Base-by-base conservation (phyloP, 2,329 filamentous ascomycete genomes). In the Fusarium algeriense region DNA sequence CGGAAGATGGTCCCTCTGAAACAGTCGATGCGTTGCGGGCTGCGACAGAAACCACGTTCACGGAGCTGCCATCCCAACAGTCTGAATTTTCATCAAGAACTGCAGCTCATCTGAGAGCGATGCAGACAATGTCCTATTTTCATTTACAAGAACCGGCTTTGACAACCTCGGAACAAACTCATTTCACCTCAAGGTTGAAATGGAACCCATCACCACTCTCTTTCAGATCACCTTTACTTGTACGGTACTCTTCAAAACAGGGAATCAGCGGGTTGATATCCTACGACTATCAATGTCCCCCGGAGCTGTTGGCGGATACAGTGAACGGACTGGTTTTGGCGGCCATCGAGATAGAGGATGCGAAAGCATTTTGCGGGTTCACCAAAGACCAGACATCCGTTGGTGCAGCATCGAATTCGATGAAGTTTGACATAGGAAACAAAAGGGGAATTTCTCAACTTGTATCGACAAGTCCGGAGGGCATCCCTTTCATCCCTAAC, bases 111-210 rank as follows among this genome's bases (percentile, higher is more conserved):
- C 80, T 93, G 5, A 84, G 92, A 54, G 86, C 87, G 9, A 94
- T 95, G 91, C 92, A 94, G 73, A 89, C 86, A n/a, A 90, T 94
- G 85, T 91, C 92, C 0, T 95, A 95, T 74, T 93, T 95, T 75
- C 93, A 95, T 76, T 38, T 73, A 14, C 64, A 76, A 38, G 58
- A 67, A 10, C 19, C 46, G 32, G 50, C 7, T 71, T 83, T 13
- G 65, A 41, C 58, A 32, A 49, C 54, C 3, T 70, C 44, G 35
- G 66, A 70, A 57, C 37, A 57, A 6, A 28, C 48, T 19, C 57
- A 64, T 11, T 9, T 30, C 14, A n/a, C 23, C 2, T 11, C 52
- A 5, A 69, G 66, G 9, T 52, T 80, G 23, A 79, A 77, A 46
- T 93, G 90, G 87, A 81, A 86, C 55, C 65, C 84, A 0, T 83